Base-by-base conservation (phyloP, 176 grass and related monocot genomes). In the Paspalum notatum region DNA sequence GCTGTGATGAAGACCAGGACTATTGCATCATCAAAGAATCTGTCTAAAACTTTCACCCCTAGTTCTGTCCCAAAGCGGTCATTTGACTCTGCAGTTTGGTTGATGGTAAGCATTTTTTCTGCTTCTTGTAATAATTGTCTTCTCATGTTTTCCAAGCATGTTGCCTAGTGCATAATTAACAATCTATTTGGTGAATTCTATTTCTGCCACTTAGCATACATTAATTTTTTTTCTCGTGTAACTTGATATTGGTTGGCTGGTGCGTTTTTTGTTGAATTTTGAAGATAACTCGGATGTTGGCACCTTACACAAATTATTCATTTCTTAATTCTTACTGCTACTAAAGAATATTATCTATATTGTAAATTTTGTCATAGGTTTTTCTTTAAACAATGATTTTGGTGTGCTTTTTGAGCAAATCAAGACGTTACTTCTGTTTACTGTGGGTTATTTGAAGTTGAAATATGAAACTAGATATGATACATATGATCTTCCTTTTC, bases 31-130 rank as follows among this genome's bases (percentile, higher is more conserved):
- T 94, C 95, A 62, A 98, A 93, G 79, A 98, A 93, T 80, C 71
- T 80, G 4, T 84, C 86, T 37, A 95, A 89, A 71, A 93, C 49
- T 73, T 78, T 85, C 38, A 84, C 80, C 53, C 84, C 93, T 59
- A 90, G 86, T 72, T 91, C 92, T 52, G 86, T 52, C 67, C 86
- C 92, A 3, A 98, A 95, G 72, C 77, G 92, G 39, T 93, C 95
- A 41, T 98, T 93, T 89, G 95, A 98, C 83, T 95, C 92, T 62
- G 84, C 86, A 77, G 74, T 93, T 87, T 89, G 90, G 86, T 87
- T 93, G 81, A 91, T 91, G 95, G 95, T 98, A 79, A 85, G 70
- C 12, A 49, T 85, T 90, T 8, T 8, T 40, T 78, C 40, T 83
- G 20, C 52, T 48, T 63, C 56, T 87, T 73, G 76, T 18, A 55